phyloP scores from a whole-genome alignment of 2,329 filamentous ascomycete genomes.

The Aspergillus eucalypticola region DNA sequence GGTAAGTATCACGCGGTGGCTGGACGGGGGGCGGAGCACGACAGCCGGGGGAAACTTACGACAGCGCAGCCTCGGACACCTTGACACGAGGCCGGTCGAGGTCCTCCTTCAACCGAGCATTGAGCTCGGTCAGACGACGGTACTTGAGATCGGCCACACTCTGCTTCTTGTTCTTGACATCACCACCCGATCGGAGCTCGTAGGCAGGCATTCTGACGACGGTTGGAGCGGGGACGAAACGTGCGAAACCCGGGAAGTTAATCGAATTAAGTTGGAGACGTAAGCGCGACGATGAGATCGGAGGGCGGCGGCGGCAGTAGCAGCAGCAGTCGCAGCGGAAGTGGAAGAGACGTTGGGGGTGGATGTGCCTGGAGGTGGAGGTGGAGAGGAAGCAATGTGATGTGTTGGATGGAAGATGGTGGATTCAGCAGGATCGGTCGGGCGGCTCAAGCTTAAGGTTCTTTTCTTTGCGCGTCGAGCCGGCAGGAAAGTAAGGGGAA shows the following conservation, averaged over 20 bases:
- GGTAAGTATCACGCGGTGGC: neutral
- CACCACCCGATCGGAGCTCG: constrained; percentile 65
- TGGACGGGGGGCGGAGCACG: constrained; percentile 8
- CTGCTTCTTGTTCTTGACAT: constrained; percentile 89
- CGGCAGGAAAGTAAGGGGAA: constrained; percentile 17
- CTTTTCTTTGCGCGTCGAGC: constrained; percentile 17
- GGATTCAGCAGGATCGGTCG: constrained; percentile 4
- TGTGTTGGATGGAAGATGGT: neutral
- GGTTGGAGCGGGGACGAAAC: neutral
- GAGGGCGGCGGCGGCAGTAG: constrained; percentile 31
- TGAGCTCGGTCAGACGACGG: constrained; percentile 91
- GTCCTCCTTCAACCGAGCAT: constrained; percentile 93
- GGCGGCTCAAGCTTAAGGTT: constrained; percentile 6
- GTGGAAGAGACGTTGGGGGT: constrained; percentile 3
- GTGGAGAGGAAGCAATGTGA: neutral
- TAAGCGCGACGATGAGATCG: neutral
- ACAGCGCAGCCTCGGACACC: constrained; percentile 88
- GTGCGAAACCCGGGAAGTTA: neutral
- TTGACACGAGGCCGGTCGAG: constrained; percentile 93
- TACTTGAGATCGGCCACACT: constrained; percentile 99
- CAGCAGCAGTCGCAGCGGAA: constrained; percentile 30
- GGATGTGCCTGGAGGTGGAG: neutral
- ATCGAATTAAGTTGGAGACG: neutral
- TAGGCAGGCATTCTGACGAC: constrained; percentile 59
- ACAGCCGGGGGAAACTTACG: constrained; percentile 55